Base-by-base conservation (phyloP, 805 yeast species). In the Wickerhamiella australiensis region DNA sequence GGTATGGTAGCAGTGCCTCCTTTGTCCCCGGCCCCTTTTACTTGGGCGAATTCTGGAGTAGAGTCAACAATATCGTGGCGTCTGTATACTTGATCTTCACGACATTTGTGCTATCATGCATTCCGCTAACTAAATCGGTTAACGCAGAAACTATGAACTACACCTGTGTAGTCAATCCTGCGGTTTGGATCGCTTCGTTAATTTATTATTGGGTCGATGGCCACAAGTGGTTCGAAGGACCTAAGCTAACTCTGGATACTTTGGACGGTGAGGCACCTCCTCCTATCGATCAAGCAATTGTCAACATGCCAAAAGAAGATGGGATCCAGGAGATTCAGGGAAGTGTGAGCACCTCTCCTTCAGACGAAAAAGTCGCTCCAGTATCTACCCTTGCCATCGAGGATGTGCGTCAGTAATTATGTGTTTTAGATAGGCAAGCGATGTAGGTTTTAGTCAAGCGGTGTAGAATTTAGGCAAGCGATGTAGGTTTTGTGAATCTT, bases 11-110 rank as follows among this genome's bases (percentile, higher is more conserved):
- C 21, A 5, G 4, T 35, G 53, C 49, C 68, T 76, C 81, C 44
- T 33, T 33, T 33, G 67, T 60, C 12, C 85, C 85, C 2, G 92
- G 90, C 4, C 77, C 78, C 5, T 82, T 82, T 61, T 73, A 76
- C 59, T 61, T 80, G 42, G 90, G 90, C 35, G 64, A 65, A 6
- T 42, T 62, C 17, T 57, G 68, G 57, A 72, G 78, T 12, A 70
- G 69, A 17, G 57, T 62, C 11, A 62, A 78, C 37, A 74, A 76
- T 50, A 61, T 73, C 61, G 57, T 41, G 23, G 44, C 44, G 13
- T 23, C 44, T n/a, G 7, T 25, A 5, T 33, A 33, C 38, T 11
- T 33, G 38, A 33, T 33, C 0, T 82, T 75, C 57, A 71, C 74
- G 50, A 75, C 80, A 29, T 53, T 55, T 44, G 65, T 77, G 21